phyloP scores from a whole-genome alignment of 2,329 filamentous ascomycete genomes.

The Mycocentrospora acerina region DNA sequence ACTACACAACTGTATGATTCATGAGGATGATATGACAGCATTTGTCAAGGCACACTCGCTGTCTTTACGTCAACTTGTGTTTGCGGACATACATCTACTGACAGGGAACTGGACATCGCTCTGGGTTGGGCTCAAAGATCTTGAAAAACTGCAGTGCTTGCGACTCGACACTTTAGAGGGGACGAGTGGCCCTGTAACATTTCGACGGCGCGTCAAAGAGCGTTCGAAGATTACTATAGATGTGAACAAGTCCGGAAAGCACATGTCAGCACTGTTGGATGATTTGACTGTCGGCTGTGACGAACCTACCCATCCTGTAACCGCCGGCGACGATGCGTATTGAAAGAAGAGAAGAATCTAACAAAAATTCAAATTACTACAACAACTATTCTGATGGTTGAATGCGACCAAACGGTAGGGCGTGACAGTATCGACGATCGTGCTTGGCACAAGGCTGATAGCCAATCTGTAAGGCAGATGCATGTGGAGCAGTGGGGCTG shows the following conservation, averaged over 20 bases:
- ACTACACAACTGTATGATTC: conserved; percentile 16
- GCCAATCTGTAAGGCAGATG: too few relatives aligned
- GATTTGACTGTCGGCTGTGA: conserved; percentile 5
- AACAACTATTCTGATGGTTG: too few relatives aligned
- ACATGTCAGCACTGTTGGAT: conserved; percentile 12
- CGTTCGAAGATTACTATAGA: conserved; percentile 9
- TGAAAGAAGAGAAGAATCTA: too few relatives aligned
- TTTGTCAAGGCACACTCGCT: conserved; percentile 16
- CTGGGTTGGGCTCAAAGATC: conserved; percentile 7
- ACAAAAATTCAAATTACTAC: too few relatives aligned
- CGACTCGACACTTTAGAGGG: conserved; percentile 9
- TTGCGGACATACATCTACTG: conserved; percentile 14
- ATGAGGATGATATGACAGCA: conserved; percentile 15
- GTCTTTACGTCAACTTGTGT: conserved; percentile 12
- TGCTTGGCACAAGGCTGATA: too few relatives aligned
- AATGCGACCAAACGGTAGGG: too few relatives aligned
- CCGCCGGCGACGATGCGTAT: too few relatives aligned
- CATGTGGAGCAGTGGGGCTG: too few relatives aligned
- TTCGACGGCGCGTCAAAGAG: conserved; percentile 2
- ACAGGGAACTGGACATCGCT: conserved; percentile 20
- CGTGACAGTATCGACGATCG: too few relatives aligned
- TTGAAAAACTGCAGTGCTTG: conserved; percentile 5
- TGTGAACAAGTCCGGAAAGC: neutral
- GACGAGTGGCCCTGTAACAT: neutral
- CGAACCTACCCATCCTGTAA: too few relatives aligned